phyloP scores from a whole-genome alignment of 2,329 filamentous ascomycete genomes.

The Beauveria medogensis region DNA sequence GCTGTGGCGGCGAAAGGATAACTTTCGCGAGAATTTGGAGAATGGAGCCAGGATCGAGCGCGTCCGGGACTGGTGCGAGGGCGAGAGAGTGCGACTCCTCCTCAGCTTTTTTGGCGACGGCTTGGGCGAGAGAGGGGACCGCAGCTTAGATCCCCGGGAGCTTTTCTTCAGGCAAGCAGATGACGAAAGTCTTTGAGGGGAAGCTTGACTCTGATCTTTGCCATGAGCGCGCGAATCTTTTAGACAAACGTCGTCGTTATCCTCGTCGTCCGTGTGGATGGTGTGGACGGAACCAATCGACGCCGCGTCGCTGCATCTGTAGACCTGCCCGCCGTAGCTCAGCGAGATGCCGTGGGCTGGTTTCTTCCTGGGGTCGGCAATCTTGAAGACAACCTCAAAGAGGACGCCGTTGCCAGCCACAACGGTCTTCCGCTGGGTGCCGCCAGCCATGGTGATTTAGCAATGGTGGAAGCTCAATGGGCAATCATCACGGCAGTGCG shows the following conservation, averaged over 20 bases:
- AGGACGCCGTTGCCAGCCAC: neutral
- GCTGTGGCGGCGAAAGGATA: neutral
- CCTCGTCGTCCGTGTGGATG: slow-evolving; percentile 10
- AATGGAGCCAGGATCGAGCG: neutral
- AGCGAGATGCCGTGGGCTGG: neutral
- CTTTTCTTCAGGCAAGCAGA: neutral
- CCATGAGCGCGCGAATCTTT: neutral
- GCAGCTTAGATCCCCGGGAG: neutral
- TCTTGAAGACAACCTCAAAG: slow-evolving; percentile 5
- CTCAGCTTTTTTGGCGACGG: neutral
- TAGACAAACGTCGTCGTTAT: neutral
- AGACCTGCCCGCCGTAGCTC: slow-evolving; percentile 1
- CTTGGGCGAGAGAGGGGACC: neutral
- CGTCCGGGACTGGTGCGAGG: neutral
- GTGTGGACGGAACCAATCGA: slow-evolving; percentile 3
- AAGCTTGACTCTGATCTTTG: neutral
- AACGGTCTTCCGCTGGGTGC: neutral
- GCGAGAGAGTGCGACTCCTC: slow-evolving; percentile 3
- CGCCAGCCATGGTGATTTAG: slow-evolving; percentile 5
- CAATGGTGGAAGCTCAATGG: slow-evolving; percentile 1
- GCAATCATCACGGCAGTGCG: neutral
- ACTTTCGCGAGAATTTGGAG: neutral
- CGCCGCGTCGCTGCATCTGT: neutral
- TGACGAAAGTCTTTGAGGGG: neutral
- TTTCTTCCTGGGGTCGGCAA: neutral